Conservation (phyloP, 352 stramenopile species). For the Phytophthora citrophthora region DNA sequence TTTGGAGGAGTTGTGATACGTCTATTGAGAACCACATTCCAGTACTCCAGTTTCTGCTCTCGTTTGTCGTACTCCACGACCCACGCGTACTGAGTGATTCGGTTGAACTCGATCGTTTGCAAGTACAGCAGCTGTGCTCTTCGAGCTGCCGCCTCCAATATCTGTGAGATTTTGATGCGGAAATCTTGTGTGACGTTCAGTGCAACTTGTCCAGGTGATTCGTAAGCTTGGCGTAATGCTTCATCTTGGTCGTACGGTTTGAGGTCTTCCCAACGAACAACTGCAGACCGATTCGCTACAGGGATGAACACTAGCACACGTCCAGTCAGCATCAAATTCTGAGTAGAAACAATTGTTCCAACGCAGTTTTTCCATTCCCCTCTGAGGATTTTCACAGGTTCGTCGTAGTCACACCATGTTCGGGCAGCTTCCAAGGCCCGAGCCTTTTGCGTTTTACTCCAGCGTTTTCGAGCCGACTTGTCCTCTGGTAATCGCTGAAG, state of each 20-base stretch:
- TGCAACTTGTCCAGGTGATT: conserved; percentile 33
- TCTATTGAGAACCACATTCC: conserved; percentile 80
- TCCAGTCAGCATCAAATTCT: conserved; percentile 66
- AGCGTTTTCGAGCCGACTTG: conserved; percentile 39
- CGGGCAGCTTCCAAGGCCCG: conserved; percentile 41
- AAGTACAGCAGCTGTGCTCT: conserved; percentile 64
- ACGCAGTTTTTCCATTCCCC: conserved; percentile 56
- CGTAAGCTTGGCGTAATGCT: conserved; percentile 47
- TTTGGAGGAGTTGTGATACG: conserved; percentile 56
- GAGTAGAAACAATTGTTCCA: conserved; percentile 64
- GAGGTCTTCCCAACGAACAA: conserved; percentile 65
- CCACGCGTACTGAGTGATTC: conserved; percentile 74
- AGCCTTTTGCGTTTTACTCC: conserved; percentile 50
- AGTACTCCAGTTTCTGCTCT: conserved; percentile 63
- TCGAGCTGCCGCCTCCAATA: conserved; percentile 39
- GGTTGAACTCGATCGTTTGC: conserved; percentile 71
- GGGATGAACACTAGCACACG: conserved; percentile 68
- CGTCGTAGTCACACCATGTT: conserved; percentile 63
- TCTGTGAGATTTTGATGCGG: conserved; percentile 38
- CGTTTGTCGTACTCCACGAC: conserved; percentile 68
- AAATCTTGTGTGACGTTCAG: conserved; percentile 49
- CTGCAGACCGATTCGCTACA: conserved; percentile 56
- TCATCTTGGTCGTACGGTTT: conserved; percentile 53
- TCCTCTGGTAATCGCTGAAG: conserved; percentile 36
- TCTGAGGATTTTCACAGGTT: conserved; percentile 52